phyloP scores from a whole-genome alignment of 78 protist species.

The Protostelium mycophagum region DNA sequence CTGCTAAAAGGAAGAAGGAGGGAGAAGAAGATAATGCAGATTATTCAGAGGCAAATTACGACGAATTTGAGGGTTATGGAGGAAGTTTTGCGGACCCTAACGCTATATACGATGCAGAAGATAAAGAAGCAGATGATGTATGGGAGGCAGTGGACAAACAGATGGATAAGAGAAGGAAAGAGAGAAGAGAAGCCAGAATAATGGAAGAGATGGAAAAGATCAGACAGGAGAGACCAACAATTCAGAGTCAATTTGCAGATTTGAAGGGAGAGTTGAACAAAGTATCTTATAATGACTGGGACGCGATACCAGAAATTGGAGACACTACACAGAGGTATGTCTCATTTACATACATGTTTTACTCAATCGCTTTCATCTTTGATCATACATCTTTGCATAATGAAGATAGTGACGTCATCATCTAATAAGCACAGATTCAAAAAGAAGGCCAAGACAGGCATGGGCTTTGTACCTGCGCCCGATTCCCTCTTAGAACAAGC shows the following conservation, averaged over 20 bases:
- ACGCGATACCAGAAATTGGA: conserved; percentile 56
- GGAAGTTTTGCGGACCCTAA: conserved; percentile 51
- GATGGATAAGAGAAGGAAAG: conserved; percentile 70
- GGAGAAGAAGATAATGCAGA: conserved; percentile 13
- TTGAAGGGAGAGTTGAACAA: conserved; percentile 53
- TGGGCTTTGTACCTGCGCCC: conserved; percentile 54
- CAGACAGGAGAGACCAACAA: conserved; percentile 61
- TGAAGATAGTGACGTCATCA: no score
- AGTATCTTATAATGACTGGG: conserved; percentile 64
- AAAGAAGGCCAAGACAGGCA: conserved; percentile 8
- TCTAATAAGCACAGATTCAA: not conserved
- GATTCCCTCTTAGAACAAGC: conserved; percentile 52
- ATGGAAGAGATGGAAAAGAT: conserved; percentile 14
- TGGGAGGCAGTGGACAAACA: conserved; percentile 62
- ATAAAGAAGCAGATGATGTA: conserved; percentile 79
- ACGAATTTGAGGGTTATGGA: conserved; percentile 81
- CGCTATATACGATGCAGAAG: conserved; percentile 77
- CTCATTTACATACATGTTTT: no score
- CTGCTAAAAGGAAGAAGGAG: not conserved
- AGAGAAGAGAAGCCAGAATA: conserved; percentile 31
- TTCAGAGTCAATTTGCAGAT: conserved; percentile 79
- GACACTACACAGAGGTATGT: conserved; percentile 15
- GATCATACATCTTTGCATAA: no score
- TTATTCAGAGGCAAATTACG: conserved; percentile 66
- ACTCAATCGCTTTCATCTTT: no score